Percentiles rank a stretch among this genome's conserved stretches.
These are phyloP conservation scores for Carex arenaria DNA, from an alignment of 202 grass and related monocot genomes.

Conservation along the genomic window DNA sequence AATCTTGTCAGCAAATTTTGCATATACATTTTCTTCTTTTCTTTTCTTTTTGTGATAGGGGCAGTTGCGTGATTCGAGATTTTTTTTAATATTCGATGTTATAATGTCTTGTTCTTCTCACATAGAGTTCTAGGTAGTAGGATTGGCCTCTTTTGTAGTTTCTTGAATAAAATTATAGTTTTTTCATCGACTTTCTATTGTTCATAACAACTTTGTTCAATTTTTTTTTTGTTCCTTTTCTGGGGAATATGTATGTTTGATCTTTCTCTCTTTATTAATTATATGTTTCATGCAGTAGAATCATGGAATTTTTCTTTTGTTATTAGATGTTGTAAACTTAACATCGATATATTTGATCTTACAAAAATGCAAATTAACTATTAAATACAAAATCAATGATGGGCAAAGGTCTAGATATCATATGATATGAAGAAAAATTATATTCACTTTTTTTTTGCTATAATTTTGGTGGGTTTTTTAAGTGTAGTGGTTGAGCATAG, in stretches of 20 bases:
- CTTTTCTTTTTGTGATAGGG: not conserved
- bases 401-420: no score
- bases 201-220: not conserved
- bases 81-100: not conserved
- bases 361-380: no score
- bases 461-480: no score
- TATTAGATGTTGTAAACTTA: no score
- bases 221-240: not conserved
- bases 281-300: no score
- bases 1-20: constrained; percentile 6
- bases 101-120: not conserved
- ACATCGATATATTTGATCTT: no score
- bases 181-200: not conserved
- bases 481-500: no score
- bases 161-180: constrained; percentile 8
- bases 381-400: no score
- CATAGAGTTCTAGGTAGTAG: constrained; percentile 17
- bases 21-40: not conserved
- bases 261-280: no score
- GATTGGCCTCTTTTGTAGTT: not conserved
- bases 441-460: no score
- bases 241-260: not conserved
- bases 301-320: no score
- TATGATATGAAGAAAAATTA: no score
- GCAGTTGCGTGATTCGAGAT: not conserved